Conservation (phyloP, 441 rosid genomes). For the Croton laevigatus region DNA sequence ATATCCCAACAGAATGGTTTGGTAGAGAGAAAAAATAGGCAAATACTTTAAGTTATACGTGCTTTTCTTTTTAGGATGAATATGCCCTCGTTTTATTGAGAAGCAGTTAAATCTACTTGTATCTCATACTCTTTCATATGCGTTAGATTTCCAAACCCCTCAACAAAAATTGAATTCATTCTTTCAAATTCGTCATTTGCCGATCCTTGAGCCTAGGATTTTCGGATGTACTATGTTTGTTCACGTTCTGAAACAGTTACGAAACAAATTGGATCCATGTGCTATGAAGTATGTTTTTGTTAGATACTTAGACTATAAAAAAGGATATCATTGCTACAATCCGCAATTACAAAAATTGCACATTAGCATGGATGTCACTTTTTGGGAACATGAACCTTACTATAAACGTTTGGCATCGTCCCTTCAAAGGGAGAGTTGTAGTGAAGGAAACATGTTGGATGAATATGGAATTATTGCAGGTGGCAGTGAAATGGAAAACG, state of each 20-base stretch:
- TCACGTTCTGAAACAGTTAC: constrained; percentile 1
- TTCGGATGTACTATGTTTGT: not conserved
- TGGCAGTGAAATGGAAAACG: not conserved
- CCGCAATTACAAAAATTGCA: not conserved
- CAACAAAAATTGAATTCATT: not conserved
- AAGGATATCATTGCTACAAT: not conserved
- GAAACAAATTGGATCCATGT: not conserved
- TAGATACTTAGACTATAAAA: not conserved
- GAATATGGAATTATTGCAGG: not conserved
- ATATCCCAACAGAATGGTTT: not conserved
- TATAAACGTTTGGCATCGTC: not conserved
- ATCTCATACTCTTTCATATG: too few relatives aligned
- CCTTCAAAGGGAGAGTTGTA: not conserved
- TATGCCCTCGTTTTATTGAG: not conserved
- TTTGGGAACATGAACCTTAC: not conserved
- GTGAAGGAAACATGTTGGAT: not conserved
- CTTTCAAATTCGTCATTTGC: not conserved
- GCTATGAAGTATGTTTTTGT: not conserved
- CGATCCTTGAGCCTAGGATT: not conserved
- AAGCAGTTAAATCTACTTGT: not conserved
- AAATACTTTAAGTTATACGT: not conserved
- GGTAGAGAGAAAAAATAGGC: not conserved
- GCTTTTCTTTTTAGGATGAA: not conserved
- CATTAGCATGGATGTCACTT: not conserved
- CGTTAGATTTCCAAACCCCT: not conserved